Evolutionary conservation across 305 asterid species (phyloP).

Genomic region (Rubia occidens): DNA sequence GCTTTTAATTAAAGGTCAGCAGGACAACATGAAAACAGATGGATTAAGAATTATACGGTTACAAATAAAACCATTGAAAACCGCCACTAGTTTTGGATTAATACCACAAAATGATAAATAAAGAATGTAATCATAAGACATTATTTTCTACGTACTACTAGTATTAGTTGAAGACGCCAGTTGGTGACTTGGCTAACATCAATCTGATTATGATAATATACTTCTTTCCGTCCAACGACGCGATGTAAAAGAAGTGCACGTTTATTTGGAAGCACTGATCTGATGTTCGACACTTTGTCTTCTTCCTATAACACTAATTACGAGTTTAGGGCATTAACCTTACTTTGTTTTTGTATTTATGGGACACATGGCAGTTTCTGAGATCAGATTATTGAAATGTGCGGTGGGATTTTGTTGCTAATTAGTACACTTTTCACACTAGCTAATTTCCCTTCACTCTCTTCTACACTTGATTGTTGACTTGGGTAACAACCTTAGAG

Average conservation of each 20-base stretch:
- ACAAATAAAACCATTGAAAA: neutral
- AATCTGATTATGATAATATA: neutral
- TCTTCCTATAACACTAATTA: neutral
- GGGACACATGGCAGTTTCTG: no score
- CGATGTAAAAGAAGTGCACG: neutral
- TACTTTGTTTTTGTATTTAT: no score
- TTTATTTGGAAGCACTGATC: neutral
- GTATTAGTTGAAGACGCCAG: neutral
- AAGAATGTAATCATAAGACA: neutral
- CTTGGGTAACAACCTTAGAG: no score
- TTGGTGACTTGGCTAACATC: neutral
- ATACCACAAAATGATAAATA: neutral
- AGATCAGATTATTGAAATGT: no score
- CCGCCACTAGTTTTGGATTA: neutral
- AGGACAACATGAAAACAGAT: no score
- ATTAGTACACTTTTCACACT: no score
- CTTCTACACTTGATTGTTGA: no score
- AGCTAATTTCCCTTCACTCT: no score
- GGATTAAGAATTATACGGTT: no score
- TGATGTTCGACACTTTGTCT: neutral
- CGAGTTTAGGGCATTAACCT: neutral
- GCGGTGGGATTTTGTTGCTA: no score
- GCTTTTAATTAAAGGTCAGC: no score
- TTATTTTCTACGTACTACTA: neutral
- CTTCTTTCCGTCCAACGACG: neutral